A percentile compares a stretch with the other conserved stretches of the same genome.
Conservation (phyloP, 2,329 filamentous ascomycete species). For the Nemania serpens region DNA sequence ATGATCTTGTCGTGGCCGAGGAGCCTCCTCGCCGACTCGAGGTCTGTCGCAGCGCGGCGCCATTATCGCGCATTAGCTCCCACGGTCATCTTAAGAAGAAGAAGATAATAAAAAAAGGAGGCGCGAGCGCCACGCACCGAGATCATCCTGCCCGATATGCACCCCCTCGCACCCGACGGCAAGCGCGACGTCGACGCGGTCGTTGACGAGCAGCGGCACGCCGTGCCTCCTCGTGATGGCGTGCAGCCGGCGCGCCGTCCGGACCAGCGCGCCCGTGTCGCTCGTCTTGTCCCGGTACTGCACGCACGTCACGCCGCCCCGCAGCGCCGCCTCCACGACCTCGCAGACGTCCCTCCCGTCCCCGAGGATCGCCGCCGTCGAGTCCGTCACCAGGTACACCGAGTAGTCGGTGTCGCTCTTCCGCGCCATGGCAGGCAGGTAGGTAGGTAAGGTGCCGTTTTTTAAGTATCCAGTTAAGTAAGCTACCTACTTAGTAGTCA, state of each 20-base stretch:
- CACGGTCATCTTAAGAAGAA: neutral
- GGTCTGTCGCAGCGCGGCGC: conserved; percentile 51
- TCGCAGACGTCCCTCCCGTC: conserved; percentile 64
- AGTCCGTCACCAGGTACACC: conserved; percentile 91
- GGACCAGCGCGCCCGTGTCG: conserved; percentile 72
- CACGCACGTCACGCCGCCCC: conserved; percentile 82
- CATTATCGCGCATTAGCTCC: neutral
- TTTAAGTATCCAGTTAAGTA: neutral
- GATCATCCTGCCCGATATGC: conserved; percentile 93
- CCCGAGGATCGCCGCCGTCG: conserved; percentile 81
- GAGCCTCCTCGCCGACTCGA: conserved; percentile 69
- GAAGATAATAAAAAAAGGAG: neutral
- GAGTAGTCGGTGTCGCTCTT: conserved; percentile 69
- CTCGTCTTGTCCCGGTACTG: conserved; percentile 90
- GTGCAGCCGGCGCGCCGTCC: conserved; percentile 74
- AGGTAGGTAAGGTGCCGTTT: too few relatives aligned
- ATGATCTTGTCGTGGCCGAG: conserved; percentile 81
- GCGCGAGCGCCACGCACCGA: conserved; percentile 67
- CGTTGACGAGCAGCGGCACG: conserved; percentile 89
- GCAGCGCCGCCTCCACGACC: conserved; percentile 76
- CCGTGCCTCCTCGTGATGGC: conserved; percentile 66
- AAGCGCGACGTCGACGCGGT: conserved; percentile 85
- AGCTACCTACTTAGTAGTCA: neutral
- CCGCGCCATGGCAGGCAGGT: conserved; percentile 35
- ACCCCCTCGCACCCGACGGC: conserved; percentile 89